phyloP scores from a whole-genome alignment of 2,329 filamentous ascomycete genomes.

The Diaporthe destruens region DNA sequence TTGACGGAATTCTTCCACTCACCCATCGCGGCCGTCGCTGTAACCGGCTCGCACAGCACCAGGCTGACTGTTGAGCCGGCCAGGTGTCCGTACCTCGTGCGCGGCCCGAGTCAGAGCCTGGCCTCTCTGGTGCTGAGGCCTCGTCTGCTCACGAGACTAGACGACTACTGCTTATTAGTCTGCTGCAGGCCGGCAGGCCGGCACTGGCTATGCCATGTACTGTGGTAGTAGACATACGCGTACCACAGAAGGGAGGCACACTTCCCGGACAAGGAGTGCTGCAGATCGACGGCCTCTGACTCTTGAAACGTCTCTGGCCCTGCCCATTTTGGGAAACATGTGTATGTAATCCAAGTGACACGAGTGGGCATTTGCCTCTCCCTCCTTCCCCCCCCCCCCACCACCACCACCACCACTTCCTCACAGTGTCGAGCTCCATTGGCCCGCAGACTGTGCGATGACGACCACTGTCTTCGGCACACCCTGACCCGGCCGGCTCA shows the following conservation, averaged over 20 bases:
- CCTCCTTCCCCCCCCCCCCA: not conserved
- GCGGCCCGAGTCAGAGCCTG: constrained; percentile 25
- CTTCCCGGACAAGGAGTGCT: not conserved
- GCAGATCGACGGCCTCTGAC: constrained; percentile 17
- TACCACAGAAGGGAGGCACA: not conserved
- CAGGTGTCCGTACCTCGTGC: not conserved
- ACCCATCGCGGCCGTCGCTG: not conserved
- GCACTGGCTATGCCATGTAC: too few species aligned
- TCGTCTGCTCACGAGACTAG: not conserved
- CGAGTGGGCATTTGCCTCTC: not conserved
- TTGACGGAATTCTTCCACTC: constrained; percentile 25
- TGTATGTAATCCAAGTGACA: not conserved
- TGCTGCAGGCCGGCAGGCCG: not conserved
- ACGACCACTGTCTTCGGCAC: constrained; percentile 35
- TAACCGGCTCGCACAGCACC: not conserved
- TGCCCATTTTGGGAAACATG: not conserved
- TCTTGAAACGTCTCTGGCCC: constrained; percentile 21
- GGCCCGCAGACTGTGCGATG: constrained; percentile 31
- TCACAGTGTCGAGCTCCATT: constrained; percentile 31
- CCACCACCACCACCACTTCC: not conserved
- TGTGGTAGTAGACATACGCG: constrained; percentile 8
- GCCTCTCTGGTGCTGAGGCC: constrained; percentile 11
- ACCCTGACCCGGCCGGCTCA: constrained; percentile 16
- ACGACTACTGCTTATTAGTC: too few species aligned
- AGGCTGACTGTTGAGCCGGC: constrained; percentile 27